phyloP scores from a whole-genome alignment of 345 rosid species.

The Boechera divaricarpa region DNA sequence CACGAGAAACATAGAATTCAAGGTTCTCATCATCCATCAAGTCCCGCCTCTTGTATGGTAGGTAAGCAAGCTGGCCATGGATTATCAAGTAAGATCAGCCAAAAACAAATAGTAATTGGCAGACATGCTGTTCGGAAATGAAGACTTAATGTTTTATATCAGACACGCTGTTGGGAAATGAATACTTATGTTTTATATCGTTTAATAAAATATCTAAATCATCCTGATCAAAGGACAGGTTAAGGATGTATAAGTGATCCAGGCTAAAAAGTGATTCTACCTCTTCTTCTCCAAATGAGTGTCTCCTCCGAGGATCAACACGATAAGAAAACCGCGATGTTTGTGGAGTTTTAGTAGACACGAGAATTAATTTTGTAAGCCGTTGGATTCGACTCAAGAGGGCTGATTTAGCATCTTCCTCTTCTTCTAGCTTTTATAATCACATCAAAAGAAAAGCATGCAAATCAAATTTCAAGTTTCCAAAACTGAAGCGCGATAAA shows the following conservation, averaged over 20 bases:
- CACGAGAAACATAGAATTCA: constrained; percentile 73
- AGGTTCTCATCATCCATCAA: constrained; percentile 89
- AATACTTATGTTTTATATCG: neutral
- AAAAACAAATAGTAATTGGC: constrained; percentile 20
- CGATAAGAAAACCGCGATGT: constrained; percentile 71
- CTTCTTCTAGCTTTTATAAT: constrained; percentile 77
- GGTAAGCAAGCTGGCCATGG: constrained; percentile 85
- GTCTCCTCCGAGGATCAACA: constrained; percentile 83
- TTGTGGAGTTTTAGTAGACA: constrained; percentile 87
- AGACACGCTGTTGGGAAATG: constrained; percentile 4
- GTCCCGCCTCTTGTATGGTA: constrained; percentile 93
- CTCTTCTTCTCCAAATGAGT: constrained; percentile 99
- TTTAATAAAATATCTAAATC: constrained; percentile 10
- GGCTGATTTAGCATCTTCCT: constrained; percentile 98
- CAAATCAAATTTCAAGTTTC: constrained; percentile 31
- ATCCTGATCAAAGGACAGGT: constrained; percentile 14
- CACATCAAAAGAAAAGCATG: constrained; percentile 37
- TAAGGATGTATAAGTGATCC: constrained; percentile 3
- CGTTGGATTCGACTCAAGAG: constrained; percentile 89
- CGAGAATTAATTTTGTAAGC: constrained; percentile 88
- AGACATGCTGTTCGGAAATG: constrained; percentile 2
- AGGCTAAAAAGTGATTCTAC: constrained; percentile 47
- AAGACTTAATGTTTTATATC: neutral
- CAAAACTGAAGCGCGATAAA: constrained; percentile 2
- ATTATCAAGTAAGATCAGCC: constrained; percentile 45